Conservation (phyloP, 2,329 filamentous ascomycete genomes). For the Aspergillus uvarum region DNA sequence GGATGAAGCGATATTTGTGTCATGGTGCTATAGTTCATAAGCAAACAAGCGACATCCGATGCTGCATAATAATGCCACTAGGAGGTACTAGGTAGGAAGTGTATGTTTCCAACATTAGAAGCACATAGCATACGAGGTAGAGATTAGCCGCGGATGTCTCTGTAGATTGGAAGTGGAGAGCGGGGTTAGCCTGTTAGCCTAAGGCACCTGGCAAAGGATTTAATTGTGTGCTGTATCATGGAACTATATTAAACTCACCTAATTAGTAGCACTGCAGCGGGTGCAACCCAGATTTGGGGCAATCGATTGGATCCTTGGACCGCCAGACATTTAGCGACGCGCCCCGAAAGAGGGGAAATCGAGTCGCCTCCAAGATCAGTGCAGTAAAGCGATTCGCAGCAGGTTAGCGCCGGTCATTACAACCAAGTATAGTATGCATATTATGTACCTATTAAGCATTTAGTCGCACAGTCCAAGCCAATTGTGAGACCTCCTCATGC, state of each 20-base stretch:
- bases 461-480: neutral
- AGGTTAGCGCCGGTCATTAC: too few relatives aligned
- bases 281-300: neutral
- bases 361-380: neutral
- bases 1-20: slow-evolving; percentile 5
- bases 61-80: slow-evolving; percentile 3
- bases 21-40: neutral
- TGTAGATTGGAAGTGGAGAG: neutral
- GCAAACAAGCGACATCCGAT: neutral
- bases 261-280: neutral
- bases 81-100: neutral
- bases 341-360: neutral
- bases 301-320: neutral
- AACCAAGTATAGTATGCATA: neutral
- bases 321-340: neutral
- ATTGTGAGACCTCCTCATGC: neutral
- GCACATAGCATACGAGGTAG: neutral
- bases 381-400: neutral
- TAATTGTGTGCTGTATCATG: too few relatives aligned
- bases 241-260: neutral
- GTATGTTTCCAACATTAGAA: slow-evolving; percentile 13
- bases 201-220: too few relatives aligned
- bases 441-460: too few relatives aligned
- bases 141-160: slow-evolving; percentile 2
- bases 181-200: neutral